phyloP scores from a whole-genome alignment of 331 rosid species.

The Acacia pycnantha region DNA sequence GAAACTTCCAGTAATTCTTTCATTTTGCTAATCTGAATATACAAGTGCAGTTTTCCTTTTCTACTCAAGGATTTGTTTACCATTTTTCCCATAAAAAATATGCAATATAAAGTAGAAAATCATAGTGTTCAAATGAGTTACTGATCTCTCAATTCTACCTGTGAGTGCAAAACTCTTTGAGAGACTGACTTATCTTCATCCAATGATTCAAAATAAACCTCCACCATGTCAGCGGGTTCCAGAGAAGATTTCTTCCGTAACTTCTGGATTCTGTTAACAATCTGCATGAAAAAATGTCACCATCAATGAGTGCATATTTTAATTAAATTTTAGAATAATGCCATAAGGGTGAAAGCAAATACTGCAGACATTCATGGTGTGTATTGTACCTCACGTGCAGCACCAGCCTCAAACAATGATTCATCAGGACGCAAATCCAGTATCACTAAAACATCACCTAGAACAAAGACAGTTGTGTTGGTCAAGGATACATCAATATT shows the following conservation, averaged over 20 bases:
- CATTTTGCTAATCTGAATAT: too few relatives aligned
- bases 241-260: conserved; percentile 84
- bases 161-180: conserved; percentile 68
- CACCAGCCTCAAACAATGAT: conserved; percentile 92
- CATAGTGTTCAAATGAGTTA: neutral
- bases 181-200: conserved; percentile 69
- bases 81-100: too few relatives aligned
- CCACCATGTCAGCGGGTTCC: conserved; percentile 87
- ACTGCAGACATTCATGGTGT: too few relatives aligned
- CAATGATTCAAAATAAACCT: conserved; percentile 74
- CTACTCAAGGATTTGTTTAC: neutral
- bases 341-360: neutral
- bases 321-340: conserved; percentile 4
- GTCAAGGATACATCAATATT: conserved; percentile 19
- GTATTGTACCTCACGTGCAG: conserved; percentile 88
- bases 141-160: conserved; percentile 51
- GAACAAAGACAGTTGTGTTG: conserved; percentile 13
- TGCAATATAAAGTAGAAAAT: neutral
- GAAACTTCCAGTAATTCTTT: too few relatives aligned
- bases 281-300: conserved; percentile 39
- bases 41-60: too few relatives aligned
- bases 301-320: neutral
- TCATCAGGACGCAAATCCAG: conserved; percentile 88
- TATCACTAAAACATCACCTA: conserved; percentile 92
- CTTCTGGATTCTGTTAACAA: conserved; percentile 96